Conservation (phyloP, 2,329 filamentous ascomycete genomes). For the Lachnellula cervina region DNA sequence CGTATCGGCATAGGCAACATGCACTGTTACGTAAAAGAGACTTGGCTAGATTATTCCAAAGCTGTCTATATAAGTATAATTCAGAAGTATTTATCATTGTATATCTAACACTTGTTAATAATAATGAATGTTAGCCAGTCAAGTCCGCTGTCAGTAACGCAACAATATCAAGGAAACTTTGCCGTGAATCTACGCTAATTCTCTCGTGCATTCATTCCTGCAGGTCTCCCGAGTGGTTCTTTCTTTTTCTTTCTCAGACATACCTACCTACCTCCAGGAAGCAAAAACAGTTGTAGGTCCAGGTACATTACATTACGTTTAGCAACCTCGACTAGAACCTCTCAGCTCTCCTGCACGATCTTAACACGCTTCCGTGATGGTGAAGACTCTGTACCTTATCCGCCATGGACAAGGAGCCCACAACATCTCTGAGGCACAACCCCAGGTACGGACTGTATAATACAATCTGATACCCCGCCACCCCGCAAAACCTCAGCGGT, state of each 20-base stretch:
- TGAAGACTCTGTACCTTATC: conserved; percentile 35
- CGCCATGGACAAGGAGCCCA: conserved; percentile 75
- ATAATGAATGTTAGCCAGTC: too few species aligned
- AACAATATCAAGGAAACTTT: not conserved
- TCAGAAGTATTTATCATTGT: too few species aligned
- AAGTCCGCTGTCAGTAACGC: too few species aligned
- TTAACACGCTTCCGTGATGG: not conserved
- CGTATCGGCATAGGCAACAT: too few species aligned
- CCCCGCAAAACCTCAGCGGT: not conserved
- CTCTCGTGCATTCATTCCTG: not conserved
- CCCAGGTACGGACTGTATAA: not conserved
- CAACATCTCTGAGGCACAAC: conserved; percentile 50
- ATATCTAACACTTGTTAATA: too few species aligned
- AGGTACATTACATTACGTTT: not conserved
- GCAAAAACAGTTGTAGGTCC: not conserved
- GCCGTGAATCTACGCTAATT: not conserved
- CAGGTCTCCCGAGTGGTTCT: not conserved
- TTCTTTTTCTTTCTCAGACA: not conserved
- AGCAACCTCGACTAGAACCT: not conserved
- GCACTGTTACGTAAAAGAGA: too few species aligned
- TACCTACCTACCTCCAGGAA: not conserved
- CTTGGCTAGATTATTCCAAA: too few species aligned
- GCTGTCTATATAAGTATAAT: too few species aligned
- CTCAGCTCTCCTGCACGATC: not conserved
- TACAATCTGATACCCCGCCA: conserved; percentile 1